phyloP scores from a whole-genome alignment of 352 stramenopile genomes.

The Stephanocyclus meneghinianus region DNA sequence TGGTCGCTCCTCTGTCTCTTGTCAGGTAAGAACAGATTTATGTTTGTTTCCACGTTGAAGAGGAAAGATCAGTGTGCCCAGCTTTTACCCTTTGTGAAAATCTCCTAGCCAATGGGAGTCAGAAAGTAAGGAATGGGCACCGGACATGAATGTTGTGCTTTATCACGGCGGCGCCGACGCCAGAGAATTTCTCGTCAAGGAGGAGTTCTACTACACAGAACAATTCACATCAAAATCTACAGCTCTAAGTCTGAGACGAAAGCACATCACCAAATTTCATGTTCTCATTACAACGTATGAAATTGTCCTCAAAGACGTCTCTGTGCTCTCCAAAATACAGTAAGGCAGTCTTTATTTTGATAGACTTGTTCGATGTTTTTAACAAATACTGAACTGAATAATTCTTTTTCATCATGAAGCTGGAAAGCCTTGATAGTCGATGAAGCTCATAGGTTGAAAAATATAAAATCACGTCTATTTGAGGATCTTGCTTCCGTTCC shows the following conservation, averaged over 20 bases:
- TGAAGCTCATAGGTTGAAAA: slow-evolving; percentile 97
- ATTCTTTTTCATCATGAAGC: slow-evolving; percentile 54
- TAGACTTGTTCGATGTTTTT: neutral
- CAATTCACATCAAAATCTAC: slow-evolving; percentile 75
- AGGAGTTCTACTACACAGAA: slow-evolving; percentile 96
- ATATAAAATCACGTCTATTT: slow-evolving; percentile 91
- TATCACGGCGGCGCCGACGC: slow-evolving; percentile 85
- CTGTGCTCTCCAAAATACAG: slow-evolving; percentile 88
- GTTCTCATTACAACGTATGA: slow-evolving; percentile 99
- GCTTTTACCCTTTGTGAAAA: neutral
- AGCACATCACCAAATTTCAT: slow-evolving; percentile 91
- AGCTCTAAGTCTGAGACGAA: slow-evolving; percentile 72
- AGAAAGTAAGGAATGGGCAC: slow-evolving; percentile 84
- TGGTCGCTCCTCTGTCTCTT: slow-evolving; percentile 97
- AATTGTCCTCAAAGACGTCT: slow-evolving; percentile 91
- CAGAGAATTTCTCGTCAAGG: slow-evolving; percentile 93
- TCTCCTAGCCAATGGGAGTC: slow-evolving; percentile 92
- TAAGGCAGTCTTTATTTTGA: slow-evolving; percentile 29
- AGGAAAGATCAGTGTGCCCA: neutral
- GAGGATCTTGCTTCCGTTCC: slow-evolving; percentile 88
- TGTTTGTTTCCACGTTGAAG: neutral
- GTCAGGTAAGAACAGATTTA: slow-evolving; percentile 68
- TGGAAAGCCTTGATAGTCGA: slow-evolving; percentile 97
- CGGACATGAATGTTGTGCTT: slow-evolving; percentile 81
- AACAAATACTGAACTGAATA: slow-evolving; percentile 37